Evolutionary conservation across 495 filamentous ascomycete genomes (phyloP).

Genomic region (Umbilicaria muhlenbergii): DNA sequence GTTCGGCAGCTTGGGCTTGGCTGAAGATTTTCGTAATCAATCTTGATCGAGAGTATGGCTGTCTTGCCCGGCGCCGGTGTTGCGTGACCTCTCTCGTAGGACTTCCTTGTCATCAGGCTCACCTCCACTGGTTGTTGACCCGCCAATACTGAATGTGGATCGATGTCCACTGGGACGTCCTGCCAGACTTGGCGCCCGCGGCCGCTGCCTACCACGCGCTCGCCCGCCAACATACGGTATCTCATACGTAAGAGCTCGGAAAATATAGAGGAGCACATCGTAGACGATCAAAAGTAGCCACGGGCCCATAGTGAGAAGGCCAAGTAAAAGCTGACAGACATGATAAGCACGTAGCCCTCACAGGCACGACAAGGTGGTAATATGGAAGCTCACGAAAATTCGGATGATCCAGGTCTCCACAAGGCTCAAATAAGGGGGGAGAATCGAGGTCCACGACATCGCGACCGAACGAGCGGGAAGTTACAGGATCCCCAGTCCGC

Average conservation of each 20-base stretch:
- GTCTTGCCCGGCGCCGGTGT: neutral
- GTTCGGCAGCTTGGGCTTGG: too few relatives aligned
- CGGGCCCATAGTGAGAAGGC: slow-evolving; percentile 46
- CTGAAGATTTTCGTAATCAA: too few relatives aligned
- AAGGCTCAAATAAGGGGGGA: slow-evolving; percentile 36
- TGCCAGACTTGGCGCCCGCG: slow-evolving; percentile 46
- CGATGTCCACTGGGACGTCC: slow-evolving; percentile 40
- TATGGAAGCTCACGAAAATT: slow-evolving; percentile 37
- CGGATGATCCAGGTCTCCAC: slow-evolving; percentile 50
- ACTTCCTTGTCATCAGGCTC: slow-evolving; percentile 1
- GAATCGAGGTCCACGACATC: slow-evolving; percentile 53
- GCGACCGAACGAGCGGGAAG: too few relatives aligned
- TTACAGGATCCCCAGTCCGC: too few relatives aligned
- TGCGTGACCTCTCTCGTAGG: neutral
- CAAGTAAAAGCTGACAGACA: slow-evolving; percentile 40
- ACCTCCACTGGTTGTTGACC: neutral
- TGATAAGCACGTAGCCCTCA: neutral
- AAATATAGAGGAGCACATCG: slow-evolving; percentile 50
- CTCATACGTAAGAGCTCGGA: slow-evolving; percentile 40
- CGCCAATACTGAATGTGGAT: slow-evolving; percentile 31
- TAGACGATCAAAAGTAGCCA: slow-evolving; percentile 52
- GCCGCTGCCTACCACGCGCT: slow-evolving; percentile 42
- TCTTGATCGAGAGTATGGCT: too few relatives aligned
- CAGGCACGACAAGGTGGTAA: neutral
- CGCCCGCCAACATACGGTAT: slow-evolving; percentile 47